Conservation (phyloP, 1,284 basidiomycete species). For the Moniliella sp. region DNA sequence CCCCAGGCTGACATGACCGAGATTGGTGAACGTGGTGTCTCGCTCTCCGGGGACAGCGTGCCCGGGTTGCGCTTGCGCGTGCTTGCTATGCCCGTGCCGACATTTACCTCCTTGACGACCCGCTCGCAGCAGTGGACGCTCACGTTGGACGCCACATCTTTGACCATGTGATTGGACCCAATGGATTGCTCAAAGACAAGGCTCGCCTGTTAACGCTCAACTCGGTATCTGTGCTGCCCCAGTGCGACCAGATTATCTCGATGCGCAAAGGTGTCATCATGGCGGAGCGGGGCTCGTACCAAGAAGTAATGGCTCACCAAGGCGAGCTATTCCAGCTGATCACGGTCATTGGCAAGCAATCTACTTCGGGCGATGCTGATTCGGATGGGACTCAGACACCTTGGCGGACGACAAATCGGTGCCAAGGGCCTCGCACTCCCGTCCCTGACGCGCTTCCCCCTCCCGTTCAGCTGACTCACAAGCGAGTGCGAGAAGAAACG, state of each 20-base stretch:
- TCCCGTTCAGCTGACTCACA: conserved; percentile 13
- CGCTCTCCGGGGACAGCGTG: conserved; percentile 47
- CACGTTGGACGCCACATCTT: conserved; percentile 46
- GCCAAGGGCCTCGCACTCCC: too few relatives aligned
- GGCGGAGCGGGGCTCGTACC: conserved; percentile 50
- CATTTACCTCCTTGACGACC: conserved; percentile 44
- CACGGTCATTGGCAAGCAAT: conserved; percentile 38
- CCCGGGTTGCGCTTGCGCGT: conserved; percentile 47
- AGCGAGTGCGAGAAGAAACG: conserved; percentile 20
- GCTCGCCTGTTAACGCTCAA: conserved; percentile 75
- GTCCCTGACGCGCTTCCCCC: too few relatives aligned
- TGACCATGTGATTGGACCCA: conserved; percentile 73
- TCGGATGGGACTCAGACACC: too few relatives aligned
- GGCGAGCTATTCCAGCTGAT: conserved; percentile 62
- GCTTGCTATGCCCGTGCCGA: conserved; percentile 39
- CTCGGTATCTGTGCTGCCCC: conserved; percentile 57
- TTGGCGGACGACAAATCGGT: too few relatives aligned
- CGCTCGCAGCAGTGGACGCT: conserved; percentile 41
- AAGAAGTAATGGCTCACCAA: conserved; percentile 41
- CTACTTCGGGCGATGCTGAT: too few relatives aligned
- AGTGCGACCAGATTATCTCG: conserved; percentile 59
- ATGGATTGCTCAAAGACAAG: conserved; percentile 57
- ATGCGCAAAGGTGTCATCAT: conserved; percentile 63
- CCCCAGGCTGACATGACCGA: conserved; percentile 52
- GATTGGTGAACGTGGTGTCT: conserved; percentile 52